Percentiles rank a stretch among this genome's conserved stretches.
Conservation (phyloP, 257 asterid genomes). For the Penstemon eatonii region DNA sequence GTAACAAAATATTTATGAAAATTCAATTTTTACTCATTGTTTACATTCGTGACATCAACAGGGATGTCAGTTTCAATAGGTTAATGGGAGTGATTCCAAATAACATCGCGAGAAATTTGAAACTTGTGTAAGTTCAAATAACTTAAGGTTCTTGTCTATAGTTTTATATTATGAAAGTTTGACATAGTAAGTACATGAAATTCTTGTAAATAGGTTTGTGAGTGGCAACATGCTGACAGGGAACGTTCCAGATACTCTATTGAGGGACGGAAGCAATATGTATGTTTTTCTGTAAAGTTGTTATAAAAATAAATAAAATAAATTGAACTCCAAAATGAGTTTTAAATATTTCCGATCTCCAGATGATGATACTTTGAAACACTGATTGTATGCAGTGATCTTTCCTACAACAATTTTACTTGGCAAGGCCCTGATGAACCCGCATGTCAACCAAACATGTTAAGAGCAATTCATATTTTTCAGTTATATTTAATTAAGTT, state of each 20-base stretch:
- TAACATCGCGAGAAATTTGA: conserved; percentile 56
- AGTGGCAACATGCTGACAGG: conserved; percentile 74
- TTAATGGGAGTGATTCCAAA: conserved; percentile 59
- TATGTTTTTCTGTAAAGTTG: conserved; percentile 34
- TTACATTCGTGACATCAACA: conserved; percentile 34
- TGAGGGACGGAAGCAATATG: conserved; percentile 70
- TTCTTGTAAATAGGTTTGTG: conserved; percentile 45
- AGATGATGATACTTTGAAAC: conserved; percentile 27
- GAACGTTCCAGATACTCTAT: conserved; percentile 59
- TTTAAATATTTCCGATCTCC: conserved; percentile 5
- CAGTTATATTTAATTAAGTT: conserved; percentile 15
- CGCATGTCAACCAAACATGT: conserved; percentile 69
- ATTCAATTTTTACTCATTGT: conserved; percentile 16
- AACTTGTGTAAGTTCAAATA: conserved; percentile 59
- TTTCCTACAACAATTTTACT: conserved; percentile 84
- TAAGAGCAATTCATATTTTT: conserved; percentile 23
- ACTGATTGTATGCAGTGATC: conserved; percentile 57
- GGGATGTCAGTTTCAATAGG: conserved; percentile 85
- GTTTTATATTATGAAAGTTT: conserved; percentile 2
- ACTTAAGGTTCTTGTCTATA: conserved; percentile 10
- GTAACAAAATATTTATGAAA: background rate
- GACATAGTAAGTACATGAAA: conserved; percentile 8
- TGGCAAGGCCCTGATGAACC: conserved; percentile 65
- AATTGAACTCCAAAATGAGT: background rate
- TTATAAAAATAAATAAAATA: background rate